Evolutionary conservation across 768 basidiomycete species (phyloP), one percentile per base, ranked within the genome.

Genomic region (Panus rudis): DNA sequence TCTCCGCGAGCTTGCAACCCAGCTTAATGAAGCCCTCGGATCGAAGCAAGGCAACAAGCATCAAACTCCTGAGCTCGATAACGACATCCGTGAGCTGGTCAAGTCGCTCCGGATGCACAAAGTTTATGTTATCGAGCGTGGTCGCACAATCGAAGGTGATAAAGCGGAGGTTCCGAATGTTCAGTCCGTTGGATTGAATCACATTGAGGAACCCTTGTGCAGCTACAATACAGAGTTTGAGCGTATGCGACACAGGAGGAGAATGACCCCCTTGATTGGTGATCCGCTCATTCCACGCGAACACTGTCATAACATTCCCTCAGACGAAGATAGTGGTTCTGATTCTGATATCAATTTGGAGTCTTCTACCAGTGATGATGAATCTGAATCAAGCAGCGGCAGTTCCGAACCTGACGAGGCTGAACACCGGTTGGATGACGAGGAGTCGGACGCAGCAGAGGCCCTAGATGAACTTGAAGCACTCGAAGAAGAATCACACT

Each of bases 21-120:
- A 55, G 7, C 49, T 69, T 16, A 55, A 60, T 30, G 24, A 4
- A 0, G 20, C 33, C 4, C 55, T 62, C 5, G 63, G 64, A 3
- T 40, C 60, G 2, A 45, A 57, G 17, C 62, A 61, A 26, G 67
- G 67, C 1, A 53, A 41, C 2, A 54, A 49, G 39, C 68, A 70
- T 39, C 39, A 52, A 4, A 48, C 43, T 0, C 52, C 61, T 5
- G 48, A 64, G 28, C 45, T 68, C 0, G 31, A 44, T 3, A 45
- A 53, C 2, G 67, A 70, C 28, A 63, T 69, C 23, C 20, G 34
- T 1, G 41, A 46, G 14, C 51, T 60, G 5, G 54, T 55, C 52
- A 34, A 40, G 10, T 54, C 57, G 14, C 47, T 62, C 1, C 41
- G 31, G 1, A 41, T 49, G 19, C 57, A 57, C 37, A 22, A 45